phyloP scores from a whole-genome alignment of 2,329 filamentous ascomycete species.

The Daldinia sp. region DNA sequence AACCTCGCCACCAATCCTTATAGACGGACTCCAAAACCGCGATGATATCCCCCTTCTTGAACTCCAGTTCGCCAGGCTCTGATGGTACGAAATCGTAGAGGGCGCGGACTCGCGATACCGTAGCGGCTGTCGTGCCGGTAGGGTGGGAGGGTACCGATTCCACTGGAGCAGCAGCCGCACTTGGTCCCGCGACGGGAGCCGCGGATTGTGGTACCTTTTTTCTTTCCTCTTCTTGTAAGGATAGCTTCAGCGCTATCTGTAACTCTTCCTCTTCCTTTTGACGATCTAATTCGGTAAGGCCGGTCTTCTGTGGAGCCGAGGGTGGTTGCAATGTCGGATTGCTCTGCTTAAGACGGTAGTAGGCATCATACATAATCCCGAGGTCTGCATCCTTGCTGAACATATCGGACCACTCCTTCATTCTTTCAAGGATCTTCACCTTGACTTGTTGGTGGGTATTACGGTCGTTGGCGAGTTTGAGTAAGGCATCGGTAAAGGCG shows the following conservation, averaged over 20 bases:
- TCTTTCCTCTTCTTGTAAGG: constrained; percentile 85
- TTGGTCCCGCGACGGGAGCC: constrained; percentile 52
- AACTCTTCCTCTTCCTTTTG: constrained; percentile 97
- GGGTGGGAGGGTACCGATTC: constrained; percentile 70
- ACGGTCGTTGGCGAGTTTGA: constrained; percentile 91
- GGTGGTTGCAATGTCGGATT: constrained; percentile 93
- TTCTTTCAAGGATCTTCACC: constrained; percentile 94
- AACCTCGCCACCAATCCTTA: constrained; percentile 99
- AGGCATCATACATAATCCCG: constrained; percentile 97
- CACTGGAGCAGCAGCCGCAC: constrained; percentile 52
- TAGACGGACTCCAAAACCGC: constrained; percentile 97
- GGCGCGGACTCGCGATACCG: constrained; percentile 92
- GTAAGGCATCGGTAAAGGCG: constrained; percentile 92
- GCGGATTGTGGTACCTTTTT: constrained; percentile 60
- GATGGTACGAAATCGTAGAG: constrained; percentile 95
- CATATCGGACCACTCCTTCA: constrained; percentile 97
- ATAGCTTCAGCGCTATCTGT: constrained; percentile 94
- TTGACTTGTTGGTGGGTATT: constrained; percentile 98
- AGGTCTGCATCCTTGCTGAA: constrained; percentile 89
- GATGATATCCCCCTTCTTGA: constrained; percentile 96
- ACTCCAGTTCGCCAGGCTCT: constrained; percentile 93
- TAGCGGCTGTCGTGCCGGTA: constrained; percentile 92
- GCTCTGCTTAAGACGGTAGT: constrained; percentile 82
- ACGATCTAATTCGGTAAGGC: constrained; percentile 88
- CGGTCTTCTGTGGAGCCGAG: constrained; percentile 91